Evolutionary conservation across 495 filamentous ascomycete species (phyloP), one percentile per base, ranked within the genome.

Genomic region (Trichoderma virens): DNA sequence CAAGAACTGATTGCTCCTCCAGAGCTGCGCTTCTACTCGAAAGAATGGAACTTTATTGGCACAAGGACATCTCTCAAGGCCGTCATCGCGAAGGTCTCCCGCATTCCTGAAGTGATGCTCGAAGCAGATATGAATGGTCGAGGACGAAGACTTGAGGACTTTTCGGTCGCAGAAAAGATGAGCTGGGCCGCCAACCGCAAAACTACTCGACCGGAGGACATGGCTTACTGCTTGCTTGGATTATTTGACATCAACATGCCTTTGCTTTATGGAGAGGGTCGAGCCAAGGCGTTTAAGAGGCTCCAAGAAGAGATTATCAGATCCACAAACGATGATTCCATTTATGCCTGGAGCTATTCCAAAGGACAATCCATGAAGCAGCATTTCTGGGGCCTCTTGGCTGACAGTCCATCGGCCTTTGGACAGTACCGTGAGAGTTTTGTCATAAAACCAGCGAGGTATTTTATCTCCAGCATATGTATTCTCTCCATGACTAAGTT

Each of bases 171-270:
- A 1, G 63, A 75, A 56, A 65, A 70, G 3, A 79, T 80, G 77
- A 71, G 71, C 20, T 80, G 76, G 77, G 74, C 72, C 5, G 66
- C 75, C 3, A 61, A 66, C 9, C 60, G 76, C 38, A 31, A 59
- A 4, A 78, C 75, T 0, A 76, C 67, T 0, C 59, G 74, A 2
- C 38, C 61, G 18, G 75, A 79, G 67, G 79, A 82, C 62, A 67
- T 66, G 18, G 76, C 77, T 1, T 82, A 82, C 64, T 75, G 71
- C 45, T 62, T 82, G 2, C 62, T 82, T 25, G 79, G 78, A 0
- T 62, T 82, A 11, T 80, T 82, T 51, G 70, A 67, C 25, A 68
- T 82, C 59, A 76, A 68, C 61, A 80, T 81, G 76, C 76, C 78
- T 0, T 30, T 80, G 35, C 66, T 80, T 0, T 82, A 81, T 45